Percentiles rank a stretch among this genome's conserved stretches.
These are phyloP conservation scores for Boletellus emodensis DNA, from an alignment of 768 basidiomycete species.

Conservation along the genomic window DNA sequence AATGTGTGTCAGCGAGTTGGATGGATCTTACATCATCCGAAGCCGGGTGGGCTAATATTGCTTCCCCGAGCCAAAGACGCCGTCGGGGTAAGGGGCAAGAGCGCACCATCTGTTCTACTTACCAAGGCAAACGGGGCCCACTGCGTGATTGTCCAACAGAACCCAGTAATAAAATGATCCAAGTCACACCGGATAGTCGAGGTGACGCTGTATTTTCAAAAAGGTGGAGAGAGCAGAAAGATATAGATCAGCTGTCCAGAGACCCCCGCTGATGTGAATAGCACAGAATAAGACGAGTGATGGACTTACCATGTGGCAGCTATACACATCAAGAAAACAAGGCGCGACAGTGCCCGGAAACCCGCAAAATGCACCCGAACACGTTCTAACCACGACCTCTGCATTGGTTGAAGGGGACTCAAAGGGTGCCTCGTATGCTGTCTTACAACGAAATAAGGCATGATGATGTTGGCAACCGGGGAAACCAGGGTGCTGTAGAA, in stretches of 20 bases:
- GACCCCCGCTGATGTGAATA: slow-evolving; percentile 11
- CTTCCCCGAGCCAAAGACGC: slow-evolving; percentile 66
- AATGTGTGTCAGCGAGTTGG: slow-evolving; percentile 36
- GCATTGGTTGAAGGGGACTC: slow-evolving; percentile 17
- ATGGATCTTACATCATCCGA: slow-evolving; percentile 35
- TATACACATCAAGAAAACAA: slow-evolving; percentile 75
- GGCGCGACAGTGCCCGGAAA: slow-evolving; percentile 79
- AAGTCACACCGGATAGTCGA: slow-evolving; percentile 65
- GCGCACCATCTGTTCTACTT: slow-evolving; percentile 22
- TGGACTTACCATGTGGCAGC: slow-evolving; percentile 72
- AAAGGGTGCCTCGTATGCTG: slow-evolving; percentile 12
- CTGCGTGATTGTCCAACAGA: slow-evolving; percentile 89
- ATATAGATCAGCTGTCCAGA: slow-evolving; percentile 10
- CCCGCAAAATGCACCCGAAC: slow-evolving; percentile 59
- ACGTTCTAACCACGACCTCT: slow-evolving; percentile 34
- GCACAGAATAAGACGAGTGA: slow-evolving; percentile 1
- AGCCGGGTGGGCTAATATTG: slow-evolving; percentile 67
- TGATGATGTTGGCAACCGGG: slow-evolving; percentile 59
- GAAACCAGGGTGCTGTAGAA: slow-evolving; percentile 72
- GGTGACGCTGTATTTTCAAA: slow-evolving; percentile 54
- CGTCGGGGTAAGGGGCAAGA: slow-evolving; percentile 20
- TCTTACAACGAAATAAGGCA: slow-evolving; percentile 59
- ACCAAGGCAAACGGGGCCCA: slow-evolving; percentile 95
- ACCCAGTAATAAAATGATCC: slow-evolving; percentile 75
- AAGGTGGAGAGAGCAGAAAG: slow-evolving; percentile 1